Base-by-base conservation (phyloP, 352 stramenopile genomes). In the Pythium volutum region DNA sequence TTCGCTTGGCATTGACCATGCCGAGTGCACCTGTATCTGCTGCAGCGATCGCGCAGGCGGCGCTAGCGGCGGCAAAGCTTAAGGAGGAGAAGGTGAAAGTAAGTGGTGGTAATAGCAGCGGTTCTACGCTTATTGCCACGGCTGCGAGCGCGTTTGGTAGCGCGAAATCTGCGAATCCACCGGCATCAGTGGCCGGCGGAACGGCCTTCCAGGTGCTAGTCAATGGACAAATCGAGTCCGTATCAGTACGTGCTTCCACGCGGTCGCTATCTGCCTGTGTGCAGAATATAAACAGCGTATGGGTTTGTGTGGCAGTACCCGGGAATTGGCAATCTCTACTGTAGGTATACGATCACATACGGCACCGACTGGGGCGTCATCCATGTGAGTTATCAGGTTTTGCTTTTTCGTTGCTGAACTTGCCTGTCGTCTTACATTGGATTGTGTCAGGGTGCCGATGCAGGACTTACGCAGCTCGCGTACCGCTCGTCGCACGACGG, bases 301-400 rank as follows among this genome's bases (percentile, higher is more conserved):
- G n/a, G n/a, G 20, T 48, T 26, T 49, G 34, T 18, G 49, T 18
- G 22, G 15, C 59, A 95, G 77, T 94, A 92, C 52, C 76, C 74
- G 18, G 81, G 77, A 3, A 66, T 93, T 26, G 79, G 80, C 47
- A 95, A 97, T 60, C 56, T 98, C 12, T 98, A 98, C 67, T 98
- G 89, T 55, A 86, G 91, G 48, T 98, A 98, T 62, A 66, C 79
- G 18, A 86, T 98, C 55, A 90, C 77, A 4, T 97, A 96, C 62
- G 95, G 94, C 22, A 75, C 85, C 23, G 91, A 98, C 72, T 98
- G 95, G 94, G 81, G 80, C 12, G 78, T 98, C 9, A 68, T 97
- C 9, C 84, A 97, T 54, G 92, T 89, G 47, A 23, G 75, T 72
- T 18, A 9, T 9, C 26, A 8, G 7, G 25, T 52, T 43, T 16